Base-by-base conservation (phyloP, 148 eudicot genomes). In the Rhododendron ferrugineum region DNA sequence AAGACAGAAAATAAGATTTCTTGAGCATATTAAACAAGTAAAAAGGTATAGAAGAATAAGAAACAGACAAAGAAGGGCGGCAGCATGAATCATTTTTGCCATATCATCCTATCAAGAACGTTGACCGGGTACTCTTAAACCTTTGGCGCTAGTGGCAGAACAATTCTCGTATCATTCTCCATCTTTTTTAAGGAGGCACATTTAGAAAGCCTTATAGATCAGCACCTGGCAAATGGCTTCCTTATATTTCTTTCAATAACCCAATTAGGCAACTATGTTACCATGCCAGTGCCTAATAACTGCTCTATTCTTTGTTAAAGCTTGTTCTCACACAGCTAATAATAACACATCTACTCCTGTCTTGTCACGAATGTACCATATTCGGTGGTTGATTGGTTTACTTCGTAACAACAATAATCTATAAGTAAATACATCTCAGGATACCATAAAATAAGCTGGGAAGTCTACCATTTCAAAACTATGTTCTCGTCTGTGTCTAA, bases 1-100 rank as follows among this genome's bases (percentile, higher is more conserved):
- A 62, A 46, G 13, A 81, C 36, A n/a, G 72, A 37, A 80, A n/a
- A 32, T 64, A 77, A 54, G 56, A 83, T 70, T 75, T 26, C 83
- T 46, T 28, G 44, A 23, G 76, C 42, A 44, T 77, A 50, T 30
- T 32, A 22, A 68, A 58, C 50, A 18, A 52, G 14, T 36, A 26
- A 72, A 76, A 42, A 84, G 32, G 22, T 6, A 78, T 0, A 58
- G 30, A 52, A 49, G 50, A 66, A 46, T 23, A 40, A 26, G 81
- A 40, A 87, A 49, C 44, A 18, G 16, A 26, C 22, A 14, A 56
- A 75, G 50, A 18, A 8, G 40, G 14, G 11, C 36, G 11, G 72
- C 28, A 56, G 73, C 37, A 58, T 40, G 20, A 23, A 60, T 37
- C 70, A 81, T 16, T 26, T 54, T 80, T 14, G 37, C 40, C 82